Evolutionary conservation across 1,139 yeast genomes (phyloP).

Genomic region (Arxiozyma slooffiae): DNA sequence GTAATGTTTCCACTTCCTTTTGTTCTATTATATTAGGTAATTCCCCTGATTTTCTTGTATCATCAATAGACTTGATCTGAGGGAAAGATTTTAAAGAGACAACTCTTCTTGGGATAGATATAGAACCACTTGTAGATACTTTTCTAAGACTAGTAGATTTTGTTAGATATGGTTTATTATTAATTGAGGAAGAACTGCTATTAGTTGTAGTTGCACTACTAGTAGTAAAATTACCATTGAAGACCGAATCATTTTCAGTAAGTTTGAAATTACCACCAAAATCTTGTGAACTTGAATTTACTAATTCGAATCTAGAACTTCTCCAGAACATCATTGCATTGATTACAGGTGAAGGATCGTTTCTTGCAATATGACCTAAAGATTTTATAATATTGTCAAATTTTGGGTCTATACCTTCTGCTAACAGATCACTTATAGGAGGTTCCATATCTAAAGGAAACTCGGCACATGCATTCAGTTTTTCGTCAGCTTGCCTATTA

Average conservation of each 20-base stretch:
- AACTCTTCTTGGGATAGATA: constrained; percentile 23
- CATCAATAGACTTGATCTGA: constrained; percentile 8
- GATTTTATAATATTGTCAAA: constrained; percentile 82
- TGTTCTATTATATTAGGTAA: constrained; percentile 41
- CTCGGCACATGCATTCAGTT: constrained; percentile 63
- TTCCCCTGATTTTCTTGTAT: constrained; percentile 22
- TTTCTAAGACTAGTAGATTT: constrained; percentile 5
- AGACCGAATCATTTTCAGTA: constrained; percentile 18
- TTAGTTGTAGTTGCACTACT: constrained; percentile 2
- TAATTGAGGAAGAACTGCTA: constrained; percentile 7
- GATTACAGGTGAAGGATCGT: constrained; percentile 89
- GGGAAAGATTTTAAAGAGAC: constrained; percentile 32
- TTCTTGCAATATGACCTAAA: constrained; percentile 79
- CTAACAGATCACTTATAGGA: constrained; percentile 67
- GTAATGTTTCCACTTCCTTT: constrained; percentile 62
- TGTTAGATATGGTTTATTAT: not conserved
- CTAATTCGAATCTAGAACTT: constrained; percentile 78
- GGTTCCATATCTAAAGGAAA: constrained; percentile 66
- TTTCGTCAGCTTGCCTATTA: constrained; percentile 85
- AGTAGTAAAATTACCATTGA: constrained; percentile 3
- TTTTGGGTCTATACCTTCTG: constrained; percentile 76
- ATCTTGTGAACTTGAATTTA: constrained; percentile 61
- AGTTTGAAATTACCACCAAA: constrained; percentile 33
- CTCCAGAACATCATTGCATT: constrained; percentile 99
- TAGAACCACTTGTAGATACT: constrained; percentile 23